phyloP scores from a whole-genome alignment of 371 early-diverging fungal genomes.

The Mucor ambiguus region DNA sequence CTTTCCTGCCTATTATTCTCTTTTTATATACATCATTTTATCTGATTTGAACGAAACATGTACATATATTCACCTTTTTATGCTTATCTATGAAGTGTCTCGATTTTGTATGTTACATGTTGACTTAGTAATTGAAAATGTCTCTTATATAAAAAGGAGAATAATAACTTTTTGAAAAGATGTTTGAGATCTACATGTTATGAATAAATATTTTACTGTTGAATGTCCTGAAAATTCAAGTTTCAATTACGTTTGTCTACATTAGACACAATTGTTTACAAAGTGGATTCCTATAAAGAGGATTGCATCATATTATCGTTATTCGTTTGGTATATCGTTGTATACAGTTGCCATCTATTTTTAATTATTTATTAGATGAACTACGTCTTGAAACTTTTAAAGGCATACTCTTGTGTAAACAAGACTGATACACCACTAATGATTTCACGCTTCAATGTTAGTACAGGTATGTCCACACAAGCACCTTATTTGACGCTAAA shows the following conservation, averaged over 20 bases:
- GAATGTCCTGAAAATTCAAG: not conserved
- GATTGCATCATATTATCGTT: not conserved
- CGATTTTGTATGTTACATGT: not conserved
- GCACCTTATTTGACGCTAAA: not conserved
- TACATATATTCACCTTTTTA: conserved; percentile 2
- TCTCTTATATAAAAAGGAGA: not conserved
- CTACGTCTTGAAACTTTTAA: not conserved
- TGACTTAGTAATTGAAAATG: not conserved
- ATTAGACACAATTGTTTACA: not conserved
- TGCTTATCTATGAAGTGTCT: conserved; percentile 1
- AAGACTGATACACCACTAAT: not conserved
- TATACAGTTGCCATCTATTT: not conserved
- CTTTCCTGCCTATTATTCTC: not conserved
- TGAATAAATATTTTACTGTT: not conserved
- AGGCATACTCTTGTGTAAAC: not conserved
- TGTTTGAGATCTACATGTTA: not conserved
- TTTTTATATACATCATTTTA: not conserved
- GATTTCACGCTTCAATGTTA: not conserved
- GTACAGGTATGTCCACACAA: not conserved
- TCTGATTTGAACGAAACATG: not conserved
- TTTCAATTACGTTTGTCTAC: not conserved
- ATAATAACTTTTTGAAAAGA: not conserved
- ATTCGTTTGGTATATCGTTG: not conserved
- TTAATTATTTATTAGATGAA: not conserved
- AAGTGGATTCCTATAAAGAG: not conserved